A percentile compares a stretch with the other conserved stretches of the same genome.
These are phyloP conservation scores for Zymoseptoria crescenta DNA, from an alignment of 2,329 filamentous ascomycete species.

Conservation along the genomic window DNA sequence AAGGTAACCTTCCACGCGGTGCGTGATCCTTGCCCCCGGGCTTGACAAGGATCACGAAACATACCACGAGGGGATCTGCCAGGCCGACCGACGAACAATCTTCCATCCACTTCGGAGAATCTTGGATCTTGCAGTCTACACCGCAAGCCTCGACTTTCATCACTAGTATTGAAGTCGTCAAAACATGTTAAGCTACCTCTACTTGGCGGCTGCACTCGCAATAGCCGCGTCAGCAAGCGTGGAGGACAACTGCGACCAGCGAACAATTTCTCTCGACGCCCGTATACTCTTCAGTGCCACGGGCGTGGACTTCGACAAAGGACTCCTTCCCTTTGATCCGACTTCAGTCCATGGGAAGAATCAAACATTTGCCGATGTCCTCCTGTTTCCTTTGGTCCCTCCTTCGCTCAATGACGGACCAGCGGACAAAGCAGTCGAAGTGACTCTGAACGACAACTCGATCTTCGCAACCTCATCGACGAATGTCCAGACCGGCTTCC, in stretches of 20 bases:
- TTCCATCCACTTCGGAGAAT: neutral
- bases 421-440: constrained; percentile 41
- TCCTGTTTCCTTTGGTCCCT: constrained; percentile 40
- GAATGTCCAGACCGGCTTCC: constrained; percentile 56
- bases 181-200: neutral
- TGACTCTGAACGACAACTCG: constrained; percentile 51
- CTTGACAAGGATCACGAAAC: too few relatives aligned
- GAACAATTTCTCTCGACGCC: constrained; percentile 30
- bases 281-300: constrained; percentile 36
- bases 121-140: neutral
- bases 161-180: neutral
- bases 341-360: constrained; percentile 47
- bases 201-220: neutral
- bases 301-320: constrained; percentile 36
- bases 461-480: constrained; percentile 51
- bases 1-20: too few relatives aligned
- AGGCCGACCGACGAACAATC: neutral
- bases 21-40: too few relatives aligned
- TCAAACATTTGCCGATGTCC: constrained; percentile 44
- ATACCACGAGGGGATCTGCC: neutral
- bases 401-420: constrained; percentile 41
- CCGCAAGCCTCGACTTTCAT: neutral
- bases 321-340: constrained; percentile 43
- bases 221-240: neutral
- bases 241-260: neutral